Conservation (phyloP, 208 protist species). For the Balamuthia mandrillaris region DNA sequence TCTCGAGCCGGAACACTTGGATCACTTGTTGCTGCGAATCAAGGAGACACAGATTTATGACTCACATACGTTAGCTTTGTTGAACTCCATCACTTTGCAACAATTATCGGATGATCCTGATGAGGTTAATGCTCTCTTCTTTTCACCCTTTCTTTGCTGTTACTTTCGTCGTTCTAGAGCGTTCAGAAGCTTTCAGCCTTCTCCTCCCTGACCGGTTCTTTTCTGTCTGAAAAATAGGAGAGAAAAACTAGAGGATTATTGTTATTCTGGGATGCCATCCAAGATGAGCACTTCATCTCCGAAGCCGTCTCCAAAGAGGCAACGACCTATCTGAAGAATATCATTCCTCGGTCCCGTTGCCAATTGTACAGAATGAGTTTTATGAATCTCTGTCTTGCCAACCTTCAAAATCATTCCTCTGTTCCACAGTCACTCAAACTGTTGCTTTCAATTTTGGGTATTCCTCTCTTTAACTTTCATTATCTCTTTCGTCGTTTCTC, state of each 20-base stretch:
- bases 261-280: slow-evolving; percentile 23
- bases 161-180: too few relatives aligned
- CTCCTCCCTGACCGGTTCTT: too few relatives aligned
- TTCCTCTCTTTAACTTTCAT: not conserved
- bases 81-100: not conserved
- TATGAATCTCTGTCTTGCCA: not conserved
- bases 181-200: too few relatives aligned
- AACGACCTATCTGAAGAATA: slow-evolving; percentile 1
- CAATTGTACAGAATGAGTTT: not conserved
- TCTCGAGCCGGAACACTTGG: not conserved
- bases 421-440: slow-evolving; percentile 22
- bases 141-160: too few relatives aligned
- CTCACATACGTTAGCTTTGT: not conserved
- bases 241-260: not conserved
- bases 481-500: not conserved
- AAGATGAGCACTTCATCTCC: slow-evolving; percentile 32
- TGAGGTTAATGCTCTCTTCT: too few relatives aligned
- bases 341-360: not conserved
- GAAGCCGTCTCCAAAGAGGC: not conserved
- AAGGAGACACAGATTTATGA: not conserved
- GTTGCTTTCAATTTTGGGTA: slow-evolving; percentile 5
- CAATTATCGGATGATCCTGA: slow-evolving; percentile 1
- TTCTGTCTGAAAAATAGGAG: not conserved
- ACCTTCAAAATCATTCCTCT: not conserved
- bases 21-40: not conserved